Percentiles rank a stretch among this genome's conserved stretches.
Evolutionary conservation across 208 protist genomes (phyloP).

Genomic region (Crithidia sp.): DNA sequence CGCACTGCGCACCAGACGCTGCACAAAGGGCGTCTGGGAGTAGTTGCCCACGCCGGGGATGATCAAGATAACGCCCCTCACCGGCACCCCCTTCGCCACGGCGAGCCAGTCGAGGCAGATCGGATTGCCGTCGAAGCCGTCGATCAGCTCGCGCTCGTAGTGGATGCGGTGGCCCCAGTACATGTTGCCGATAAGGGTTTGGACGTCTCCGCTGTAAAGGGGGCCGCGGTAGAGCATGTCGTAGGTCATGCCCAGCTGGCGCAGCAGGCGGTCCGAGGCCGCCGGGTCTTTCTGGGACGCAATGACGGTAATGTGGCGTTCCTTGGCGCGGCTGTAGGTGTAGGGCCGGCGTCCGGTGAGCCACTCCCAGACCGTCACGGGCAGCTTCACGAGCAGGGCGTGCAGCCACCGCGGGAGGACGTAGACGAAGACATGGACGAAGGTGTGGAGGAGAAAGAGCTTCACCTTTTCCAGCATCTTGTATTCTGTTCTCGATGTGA

Average conservation of each 20-base stretch:
- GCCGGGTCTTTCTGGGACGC: slow-evolving; percentile 17
- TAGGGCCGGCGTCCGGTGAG: slow-evolving; percentile 32
- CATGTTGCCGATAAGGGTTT: slow-evolving; percentile 48
- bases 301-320: slow-evolving; percentile 38
- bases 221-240: slow-evolving; percentile 53
- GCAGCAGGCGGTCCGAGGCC: slow-evolving; percentile 12
- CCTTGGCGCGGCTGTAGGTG: slow-evolving; percentile 31
- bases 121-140: slow-evolving; percentile 54
- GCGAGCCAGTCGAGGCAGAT: slow-evolving; percentile 67
- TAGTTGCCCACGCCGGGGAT: slow-evolving; percentile 56
- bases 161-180: slow-evolving; percentile 27
- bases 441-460: slow-evolving; percentile 27
- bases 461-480: slow-evolving; percentile 37
- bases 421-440: slow-evolving; percentile 45
- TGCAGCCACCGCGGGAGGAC: slow-evolving; percentile 38
- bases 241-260: slow-evolving; percentile 39
- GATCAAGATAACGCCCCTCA: slow-evolving; percentile 50
- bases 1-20: slow-evolving; percentile 31
- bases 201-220: slow-evolving; percentile 63
- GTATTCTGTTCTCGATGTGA: background rate
- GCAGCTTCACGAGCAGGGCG: slow-evolving; percentile 42
- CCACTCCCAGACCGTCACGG: slow-evolving; percentile 43
- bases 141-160: slow-evolving; percentile 53
- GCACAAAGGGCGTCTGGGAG: slow-evolving; percentile 50
- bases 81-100: slow-evolving; percentile 19